Base-by-base conservation (phyloP, 345 rosid species). In the Acer campestre region DNA sequence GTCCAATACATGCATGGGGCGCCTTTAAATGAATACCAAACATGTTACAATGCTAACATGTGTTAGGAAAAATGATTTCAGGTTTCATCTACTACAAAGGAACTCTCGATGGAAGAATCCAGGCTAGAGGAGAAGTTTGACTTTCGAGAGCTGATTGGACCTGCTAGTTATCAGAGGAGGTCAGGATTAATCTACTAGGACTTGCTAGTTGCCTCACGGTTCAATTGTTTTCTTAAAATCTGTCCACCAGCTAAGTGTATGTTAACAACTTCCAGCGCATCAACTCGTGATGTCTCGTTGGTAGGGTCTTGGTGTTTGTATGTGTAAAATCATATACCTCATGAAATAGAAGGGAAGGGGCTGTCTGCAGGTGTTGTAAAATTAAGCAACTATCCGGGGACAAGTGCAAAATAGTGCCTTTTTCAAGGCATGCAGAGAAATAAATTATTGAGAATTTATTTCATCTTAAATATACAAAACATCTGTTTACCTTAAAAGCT, bases 401-500 rank as follows among this genome's bases (percentile, higher is more conserved):
- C 38, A 35, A 4, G 35, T 31, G 38, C 71, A 65, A 31, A 42
- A 9, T 1, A 42, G 46, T 42, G 46, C 46, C 46, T 42, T 42
- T 42, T 42, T 42, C 10, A 35, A 35, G 38, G 77, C 64, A 48
- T 16, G 29, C 49, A 12, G 20, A 29, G 71, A 14, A 14, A 29
- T 63, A n/a, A 25, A 18, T 27, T 20, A 10, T n/a, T 27, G 7
- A 67, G 35, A 42, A 38, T 48, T 56, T 23, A 55, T 63, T 70
- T 63, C 49, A 55, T 42, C 58, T 10, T 9, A 72, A 75, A 20
- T 11, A 10, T 67, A 49, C 10, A 61, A 1, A 61, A 1, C 16
- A 38, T 16, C 13, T 14, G 42, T 13, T 27, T 81, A 94, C 99
- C 98, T 94, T 96, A 74, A 96, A 96, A 35, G 99, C 99, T 69